Evolutionary conservation across 2,329 filamentous ascomycete species (phyloP).

Genomic region (Diaporthe sp.): DNA sequence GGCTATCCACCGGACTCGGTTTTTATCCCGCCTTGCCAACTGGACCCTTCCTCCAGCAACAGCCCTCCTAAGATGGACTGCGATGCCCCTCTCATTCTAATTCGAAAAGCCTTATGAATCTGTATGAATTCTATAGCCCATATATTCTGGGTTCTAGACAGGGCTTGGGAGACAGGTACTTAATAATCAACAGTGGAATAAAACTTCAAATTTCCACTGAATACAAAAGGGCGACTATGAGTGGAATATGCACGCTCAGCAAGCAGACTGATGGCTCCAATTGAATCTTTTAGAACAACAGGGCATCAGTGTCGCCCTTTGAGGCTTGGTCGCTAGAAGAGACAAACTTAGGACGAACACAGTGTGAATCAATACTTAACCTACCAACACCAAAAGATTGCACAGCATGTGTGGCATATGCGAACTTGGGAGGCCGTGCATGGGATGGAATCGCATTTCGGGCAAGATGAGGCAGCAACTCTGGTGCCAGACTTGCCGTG

Average conservation of each 20-base stretch:
- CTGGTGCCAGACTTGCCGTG: background rate
- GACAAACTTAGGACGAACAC: no score
- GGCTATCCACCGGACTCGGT: background rate
- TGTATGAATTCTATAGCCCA: background rate
- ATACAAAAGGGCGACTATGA: no score
- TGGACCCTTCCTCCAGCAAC: background rate
- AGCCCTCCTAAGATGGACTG: background rate
- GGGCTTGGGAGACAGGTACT: background rate
- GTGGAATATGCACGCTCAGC: background rate
- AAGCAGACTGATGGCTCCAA: background rate
- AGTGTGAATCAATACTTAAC: background rate
- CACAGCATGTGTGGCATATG: background rate
- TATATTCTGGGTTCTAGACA: background rate
- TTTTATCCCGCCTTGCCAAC: background rate
- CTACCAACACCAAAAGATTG: no score
- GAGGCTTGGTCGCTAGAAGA: background rate
- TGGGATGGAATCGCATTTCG: background rate
- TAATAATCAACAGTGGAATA: background rate
- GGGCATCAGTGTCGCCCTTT: background rate
- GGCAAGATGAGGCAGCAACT: background rate
- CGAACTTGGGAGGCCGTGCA: background rate
- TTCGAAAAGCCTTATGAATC: background rate
- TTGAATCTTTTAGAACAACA: background rate
- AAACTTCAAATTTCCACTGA: no score
- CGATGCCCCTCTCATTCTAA: background rate